These are phyloP conservation scores for Aristolochia fimbriata DNA, from an alignment of 164 flowering plant genomes.

Conservation along the genomic window DNA sequence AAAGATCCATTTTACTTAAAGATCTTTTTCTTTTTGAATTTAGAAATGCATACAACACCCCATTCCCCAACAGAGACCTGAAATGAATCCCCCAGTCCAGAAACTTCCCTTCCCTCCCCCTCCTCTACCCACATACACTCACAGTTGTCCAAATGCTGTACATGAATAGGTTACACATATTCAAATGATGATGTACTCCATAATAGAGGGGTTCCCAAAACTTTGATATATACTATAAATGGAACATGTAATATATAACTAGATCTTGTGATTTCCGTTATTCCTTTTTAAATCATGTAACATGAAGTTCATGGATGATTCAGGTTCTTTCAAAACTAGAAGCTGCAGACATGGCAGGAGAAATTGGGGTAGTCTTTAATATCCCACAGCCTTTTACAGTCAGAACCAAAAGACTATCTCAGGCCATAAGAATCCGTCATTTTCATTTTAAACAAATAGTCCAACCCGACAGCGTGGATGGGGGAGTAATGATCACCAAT, in stretches of 20 bases:
- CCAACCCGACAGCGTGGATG: slow-evolving; percentile 45
- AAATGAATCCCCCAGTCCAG: too few species aligned
- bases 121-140: slow-evolving; percentile 37
- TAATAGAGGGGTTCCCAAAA: too few species aligned
- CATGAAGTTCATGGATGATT: background rate
- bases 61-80: too few species aligned
- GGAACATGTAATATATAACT: too few species aligned
- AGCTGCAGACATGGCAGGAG: slow-evolving; percentile 67
- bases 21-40: slow-evolving; percentile 16
- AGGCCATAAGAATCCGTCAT: slow-evolving; percentile 70
- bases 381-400: slow-evolving; percentile 85
- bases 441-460: slow-evolving; percentile 63
- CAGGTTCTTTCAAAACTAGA: slow-evolving; percentile 53
- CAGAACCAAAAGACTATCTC: slow-evolving; percentile 74
- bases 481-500: slow-evolving; percentile 43
- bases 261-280: too few species aligned
- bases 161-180: slow-evolving; percentile 36
- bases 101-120: slow-evolving; percentile 16
- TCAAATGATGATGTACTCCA: too few species aligned
- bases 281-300: slow-evolving; percentile 21
- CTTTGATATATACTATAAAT: background rate
- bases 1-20: background rate
- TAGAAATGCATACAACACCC: slow-evolving; percentile 2
- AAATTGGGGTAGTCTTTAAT: slow-evolving; percentile 73
- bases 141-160: slow-evolving; percentile 41